Evolutionary conservation across 2,329 filamentous ascomycete genomes (phyloP).

Genomic region (Triangularia verruculosa): DNA sequence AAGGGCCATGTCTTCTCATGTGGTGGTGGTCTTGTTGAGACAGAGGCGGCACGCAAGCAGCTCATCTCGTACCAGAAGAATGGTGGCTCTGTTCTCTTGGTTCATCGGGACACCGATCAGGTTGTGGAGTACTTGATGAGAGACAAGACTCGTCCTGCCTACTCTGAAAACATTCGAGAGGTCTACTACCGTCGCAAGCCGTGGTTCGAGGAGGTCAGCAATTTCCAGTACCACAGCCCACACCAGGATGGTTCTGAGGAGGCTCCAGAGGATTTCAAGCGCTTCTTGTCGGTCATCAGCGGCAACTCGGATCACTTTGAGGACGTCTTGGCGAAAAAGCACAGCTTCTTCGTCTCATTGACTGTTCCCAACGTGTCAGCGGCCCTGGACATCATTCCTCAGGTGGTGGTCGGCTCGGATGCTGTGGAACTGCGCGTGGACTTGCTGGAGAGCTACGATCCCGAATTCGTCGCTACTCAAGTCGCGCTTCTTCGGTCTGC

Average conservation of each 20-base stretch:
- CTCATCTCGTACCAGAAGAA: constrained; percentile 69
- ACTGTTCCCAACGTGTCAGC: constrained; percentile 73
- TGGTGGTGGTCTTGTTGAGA: constrained; percentile 90
- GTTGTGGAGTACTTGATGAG: constrained; percentile 84
- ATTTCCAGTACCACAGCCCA: constrained; percentile 87
- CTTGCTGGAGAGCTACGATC: constrained; percentile 70
- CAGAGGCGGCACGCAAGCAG: constrained; percentile 71
- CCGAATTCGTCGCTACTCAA: constrained; percentile 79
- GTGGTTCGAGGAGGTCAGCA: constrained; percentile 92
- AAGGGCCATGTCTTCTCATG: constrained; percentile 84
- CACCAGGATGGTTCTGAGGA: constrained; percentile 45
- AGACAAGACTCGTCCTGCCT: constrained; percentile 89
- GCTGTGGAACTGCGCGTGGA: constrained; percentile 94
- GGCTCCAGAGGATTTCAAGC: constrained; percentile 65
- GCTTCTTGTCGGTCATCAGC: constrained; percentile 68
- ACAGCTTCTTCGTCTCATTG: constrained; percentile 90
- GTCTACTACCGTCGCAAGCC: constrained; percentile 87
- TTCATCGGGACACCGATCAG: constrained; percentile 82
- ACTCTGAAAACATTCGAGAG: constrained; percentile 85
- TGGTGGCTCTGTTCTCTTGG: constrained; percentile 80
- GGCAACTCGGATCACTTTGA: constrained; percentile 57
- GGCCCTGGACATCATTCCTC: constrained; percentile 62
- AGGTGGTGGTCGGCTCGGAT: constrained; percentile 79
- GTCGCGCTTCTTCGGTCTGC: constrained; percentile 72
- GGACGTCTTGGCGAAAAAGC: constrained; percentile 59